Base-by-base conservation (phyloP, 306 rosid genomes). In the Delonix regia region DNA sequence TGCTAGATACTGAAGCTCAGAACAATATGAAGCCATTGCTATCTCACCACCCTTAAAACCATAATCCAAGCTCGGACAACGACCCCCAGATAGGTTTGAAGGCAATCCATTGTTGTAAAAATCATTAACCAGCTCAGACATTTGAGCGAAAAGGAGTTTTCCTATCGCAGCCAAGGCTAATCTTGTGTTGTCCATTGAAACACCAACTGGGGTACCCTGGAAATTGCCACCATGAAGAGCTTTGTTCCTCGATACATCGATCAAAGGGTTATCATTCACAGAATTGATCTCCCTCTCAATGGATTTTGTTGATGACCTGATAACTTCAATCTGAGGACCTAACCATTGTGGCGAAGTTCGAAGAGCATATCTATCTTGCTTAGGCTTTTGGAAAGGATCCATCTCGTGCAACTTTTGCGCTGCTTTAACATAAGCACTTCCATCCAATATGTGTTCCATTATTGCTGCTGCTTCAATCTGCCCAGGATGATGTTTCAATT, bases 311-410 rank as follows among this genome's bases (percentile, higher is more conserved):
- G 90, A 74, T 5, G 28, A 52, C 25, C 84, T 60, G 33, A 87
- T 78, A 4, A 80, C 84, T 66, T 87, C 87, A 44, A 87, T 77
- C 69, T 87, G 89, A 13, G 90, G 90, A 69, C 88, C 87, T 47
- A 87, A 25, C 90, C 88, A 85, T 82, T 85, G 84, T 7, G 88
- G 87, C 0, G 87, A 87, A 47, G 90, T 87, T 9, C 88, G 63
- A 80, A 87, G 82, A 62, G 90, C 90, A 66, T 87, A 83, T 11
- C 84, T 83, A 62, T 87, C 91, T 71, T 87, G 88, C 60, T 76
- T 79, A 30, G 85, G 86, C 78, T 82, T 82, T 66, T 34, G 68
- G 15, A 67, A 36, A 19, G 74, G 70, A 21, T 79, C 78, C 0
- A 41, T 82, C 75, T 75, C 83, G 51, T 86, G 85, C 15, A 62